Evolutionary conservation across 768 basidiomycete genomes (phyloP).

Genomic region (Tulasnella sp.): DNA sequence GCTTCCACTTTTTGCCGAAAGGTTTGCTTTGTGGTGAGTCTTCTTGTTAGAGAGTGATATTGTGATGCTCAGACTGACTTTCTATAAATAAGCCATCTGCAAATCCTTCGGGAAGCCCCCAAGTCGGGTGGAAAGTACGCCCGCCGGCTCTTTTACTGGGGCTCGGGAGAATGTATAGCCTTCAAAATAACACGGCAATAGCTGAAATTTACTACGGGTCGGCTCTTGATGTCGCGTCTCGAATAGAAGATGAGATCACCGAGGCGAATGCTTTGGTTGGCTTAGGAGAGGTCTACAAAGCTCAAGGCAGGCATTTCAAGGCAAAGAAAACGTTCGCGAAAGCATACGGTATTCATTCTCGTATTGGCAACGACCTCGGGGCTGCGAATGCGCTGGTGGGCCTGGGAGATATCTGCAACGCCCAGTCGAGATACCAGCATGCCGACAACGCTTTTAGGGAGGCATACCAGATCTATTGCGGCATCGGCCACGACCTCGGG

Average conservation of each 20-base stretch:
- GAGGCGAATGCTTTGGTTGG: neutral
- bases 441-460: too few relatives aligned
- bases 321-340: too few relatives aligned
- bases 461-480: too few relatives aligned
- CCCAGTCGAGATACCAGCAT: too few relatives aligned
- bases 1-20: neutral
- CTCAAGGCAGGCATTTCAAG: too few relatives aligned
- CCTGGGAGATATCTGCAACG: too few relatives aligned
- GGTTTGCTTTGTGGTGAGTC: neutral
- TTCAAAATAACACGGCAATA: neutral
- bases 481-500: too few relatives aligned
- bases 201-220: neutral
- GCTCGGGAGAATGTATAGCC: neutral
- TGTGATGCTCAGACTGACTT: neutral
- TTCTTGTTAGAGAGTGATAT: neutral
- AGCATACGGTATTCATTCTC: too few relatives aligned
- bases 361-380: too few relatives aligned
- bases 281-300: too few relatives aligned
- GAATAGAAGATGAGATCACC: neutral
- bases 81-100: neutral
- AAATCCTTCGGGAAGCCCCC: neutral
- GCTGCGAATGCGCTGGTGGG: too few relatives aligned
- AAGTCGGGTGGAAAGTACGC: neutral
- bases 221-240: too few relatives aligned
- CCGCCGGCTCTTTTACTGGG: neutral